These are phyloP conservation scores for Seminavis robusta DNA, from an alignment of 108 stramenopile species.

Conservation along the genomic window DNA sequence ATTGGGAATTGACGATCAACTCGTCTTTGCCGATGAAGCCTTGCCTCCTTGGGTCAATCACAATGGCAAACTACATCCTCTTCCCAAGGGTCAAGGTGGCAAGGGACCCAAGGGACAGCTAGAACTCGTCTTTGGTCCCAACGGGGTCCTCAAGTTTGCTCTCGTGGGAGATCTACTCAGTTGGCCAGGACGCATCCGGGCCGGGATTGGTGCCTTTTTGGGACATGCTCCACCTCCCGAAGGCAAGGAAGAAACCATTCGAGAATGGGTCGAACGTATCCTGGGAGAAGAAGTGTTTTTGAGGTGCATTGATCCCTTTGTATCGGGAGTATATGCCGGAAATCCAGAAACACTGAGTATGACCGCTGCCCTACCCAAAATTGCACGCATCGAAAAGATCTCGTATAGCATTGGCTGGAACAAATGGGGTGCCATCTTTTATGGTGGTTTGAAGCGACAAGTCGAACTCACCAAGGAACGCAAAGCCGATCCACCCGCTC, in stretches of 20 bases:
- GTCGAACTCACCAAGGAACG: slow-evolving; percentile 76
- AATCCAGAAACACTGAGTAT: slow-evolving; percentile 90
- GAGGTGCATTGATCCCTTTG: slow-evolving; percentile 93
- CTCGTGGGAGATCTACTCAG: slow-evolving; percentile 76
- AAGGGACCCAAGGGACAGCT: slow-evolving; percentile 82
- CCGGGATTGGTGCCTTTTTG: slow-evolving; percentile 90
- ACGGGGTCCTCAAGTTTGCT: slow-evolving; percentile 75
- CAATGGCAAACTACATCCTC: slow-evolving; percentile 88
- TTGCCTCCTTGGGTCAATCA: slow-evolving; percentile 86
- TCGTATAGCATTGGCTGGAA: slow-evolving; percentile 80
- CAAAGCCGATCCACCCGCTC: slow-evolving; percentile 70
- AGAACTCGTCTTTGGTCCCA: slow-evolving; percentile 77
- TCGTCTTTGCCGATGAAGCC: slow-evolving; percentile 90
- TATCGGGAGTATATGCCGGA: slow-evolving; percentile 95
- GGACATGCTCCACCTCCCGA: slow-evolving; percentile 63
- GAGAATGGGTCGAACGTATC: slow-evolving; percentile 90
- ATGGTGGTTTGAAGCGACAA: slow-evolving; percentile 75
- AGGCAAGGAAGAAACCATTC: slow-evolving; percentile 88
- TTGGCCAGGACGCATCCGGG: slow-evolving; percentile 95
- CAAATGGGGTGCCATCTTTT: slow-evolving; percentile 80
- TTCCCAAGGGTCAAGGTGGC: slow-evolving; percentile 83
- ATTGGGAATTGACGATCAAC: slow-evolving; percentile 80
- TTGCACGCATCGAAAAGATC: slow-evolving; percentile 71
- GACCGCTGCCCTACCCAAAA: slow-evolving; percentile 90
- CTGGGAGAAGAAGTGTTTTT: slow-evolving; percentile 91